Conservation (phyloP, 2,329 filamentous ascomycete genomes). For the Alternaria alternata region DNA sequence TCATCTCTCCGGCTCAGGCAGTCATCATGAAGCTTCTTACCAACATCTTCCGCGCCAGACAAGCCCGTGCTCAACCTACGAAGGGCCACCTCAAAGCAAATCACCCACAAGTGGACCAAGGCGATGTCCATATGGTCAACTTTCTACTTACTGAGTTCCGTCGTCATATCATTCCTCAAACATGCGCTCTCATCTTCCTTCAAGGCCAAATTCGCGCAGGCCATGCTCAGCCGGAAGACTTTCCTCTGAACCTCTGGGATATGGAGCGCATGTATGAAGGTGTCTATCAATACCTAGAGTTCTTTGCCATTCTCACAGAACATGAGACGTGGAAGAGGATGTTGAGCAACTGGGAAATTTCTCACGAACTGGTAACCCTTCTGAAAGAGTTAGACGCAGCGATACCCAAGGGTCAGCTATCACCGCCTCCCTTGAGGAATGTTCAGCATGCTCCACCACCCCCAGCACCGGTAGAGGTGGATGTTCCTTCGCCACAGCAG, state of each 20-base stretch:
- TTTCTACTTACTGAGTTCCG: slow-evolving; percentile 94
- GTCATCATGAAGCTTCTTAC: slow-evolving; percentile 91
- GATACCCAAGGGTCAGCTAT: slow-evolving; percentile 71
- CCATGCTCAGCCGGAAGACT: slow-evolving; percentile 80
- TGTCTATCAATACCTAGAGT: slow-evolving; percentile 91
- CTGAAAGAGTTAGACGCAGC: slow-evolving; percentile 87
- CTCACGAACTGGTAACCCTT: slow-evolving; percentile 86
- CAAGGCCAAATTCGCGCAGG: slow-evolving; percentile 88
- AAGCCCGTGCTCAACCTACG: slow-evolving; percentile 48
- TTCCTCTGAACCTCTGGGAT: slow-evolving; percentile 94
- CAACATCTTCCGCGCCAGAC: slow-evolving; percentile 78
- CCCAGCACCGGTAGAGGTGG: slow-evolving; percentile 36
- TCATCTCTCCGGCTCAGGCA: slow-evolving; percentile 93
- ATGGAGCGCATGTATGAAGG: slow-evolving; percentile 98
- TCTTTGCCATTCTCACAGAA: slow-evolving; percentile 88
- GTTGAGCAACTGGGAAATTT: slow-evolving; percentile 89
- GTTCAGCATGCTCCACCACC: slow-evolving; percentile 42
- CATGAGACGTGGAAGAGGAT: slow-evolving; percentile 83
- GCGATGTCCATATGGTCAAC: slow-evolving; percentile 74
- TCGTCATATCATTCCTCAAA: slow-evolving; percentile 91
- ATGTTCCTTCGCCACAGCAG: slow-evolving; percentile 17
- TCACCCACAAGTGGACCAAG: slow-evolving; percentile 62
- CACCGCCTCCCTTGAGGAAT: slow-evolving; percentile 66
- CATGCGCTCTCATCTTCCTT: slow-evolving; percentile 90
- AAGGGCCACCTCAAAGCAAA: slow-evolving; percentile 56